A percentile compares a stretch with the other conserved stretches of the same genome.
Evolutionary conservation across 192 early-diverging fungal genomes (phyloP).

Genomic region (Haplosporangium gracile): DNA sequence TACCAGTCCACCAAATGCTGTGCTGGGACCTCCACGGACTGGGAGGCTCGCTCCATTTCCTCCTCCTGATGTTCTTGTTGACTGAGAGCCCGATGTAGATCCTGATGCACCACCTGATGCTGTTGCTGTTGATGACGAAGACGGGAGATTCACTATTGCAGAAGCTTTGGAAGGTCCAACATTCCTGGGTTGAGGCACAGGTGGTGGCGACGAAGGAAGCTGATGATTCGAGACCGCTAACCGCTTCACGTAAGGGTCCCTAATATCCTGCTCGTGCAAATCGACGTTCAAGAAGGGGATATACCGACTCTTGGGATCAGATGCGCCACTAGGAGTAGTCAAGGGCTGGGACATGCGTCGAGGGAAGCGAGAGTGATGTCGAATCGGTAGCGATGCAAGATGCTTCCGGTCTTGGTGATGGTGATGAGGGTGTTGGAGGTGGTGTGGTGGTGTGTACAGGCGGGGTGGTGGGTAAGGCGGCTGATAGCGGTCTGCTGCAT

Average conservation of each 20-base stretch:
- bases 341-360: neutral
- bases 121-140: neutral
- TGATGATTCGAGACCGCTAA: neutral
- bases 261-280: neutral
- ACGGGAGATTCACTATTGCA: neutral
- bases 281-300: neutral
- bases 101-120: neutral
- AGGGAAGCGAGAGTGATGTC: neutral
- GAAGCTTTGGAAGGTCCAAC: neutral
- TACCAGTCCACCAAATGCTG: neutral
- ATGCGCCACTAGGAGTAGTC: neutral
- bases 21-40: neutral
- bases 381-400: neutral
- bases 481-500: neutral
- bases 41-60: neutral
- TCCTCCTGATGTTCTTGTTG: neutral
- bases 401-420: neutral
- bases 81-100: neutral
- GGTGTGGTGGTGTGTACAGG: neutral
- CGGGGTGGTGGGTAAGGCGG: neutral
- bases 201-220: neutral
- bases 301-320: neutral
- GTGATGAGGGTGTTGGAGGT: neutral
- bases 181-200: neutral
- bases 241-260: neutral